A percentile compares a stretch with the other conserved stretches of the same genome.
Evolutionary conservation across 768 basidiomycete genomes (phyloP).

Genomic region (Panaeolus cyanescens): DNA sequence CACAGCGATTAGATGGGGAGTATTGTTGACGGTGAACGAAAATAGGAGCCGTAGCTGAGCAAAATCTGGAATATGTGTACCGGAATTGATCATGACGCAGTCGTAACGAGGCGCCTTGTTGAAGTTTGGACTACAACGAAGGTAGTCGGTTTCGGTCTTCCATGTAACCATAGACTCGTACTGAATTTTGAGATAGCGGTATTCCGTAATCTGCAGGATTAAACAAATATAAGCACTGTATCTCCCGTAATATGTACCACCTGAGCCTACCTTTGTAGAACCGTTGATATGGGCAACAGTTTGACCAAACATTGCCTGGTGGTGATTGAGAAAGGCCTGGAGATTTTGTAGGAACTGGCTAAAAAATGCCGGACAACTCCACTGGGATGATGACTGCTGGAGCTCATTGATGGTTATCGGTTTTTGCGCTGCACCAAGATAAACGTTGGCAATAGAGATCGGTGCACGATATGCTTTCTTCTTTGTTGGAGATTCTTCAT

Average conservation of each 20-base stretch:
- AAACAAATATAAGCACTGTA: background rate
- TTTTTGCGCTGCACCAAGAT: constrained; percentile 3
- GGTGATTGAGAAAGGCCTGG: background rate
- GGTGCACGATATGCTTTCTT: background rate
- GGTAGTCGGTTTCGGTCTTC: constrained; percentile 11
- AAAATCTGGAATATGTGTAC: background rate
- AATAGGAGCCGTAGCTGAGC: background rate
- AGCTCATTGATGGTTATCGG: background rate
- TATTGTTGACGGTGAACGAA: constrained; percentile 7
- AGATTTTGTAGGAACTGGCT: background rate
- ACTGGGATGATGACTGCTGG: background rate
- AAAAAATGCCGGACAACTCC: background rate
- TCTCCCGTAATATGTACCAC: background rate
- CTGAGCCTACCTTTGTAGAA: background rate
- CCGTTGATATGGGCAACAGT: background rate
- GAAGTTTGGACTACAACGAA: constrained; percentile 19
- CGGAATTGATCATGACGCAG: constrained; percentile 8
- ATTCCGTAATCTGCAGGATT: constrained; percentile 2
- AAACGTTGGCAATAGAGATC: background rate
- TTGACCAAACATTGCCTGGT: background rate
- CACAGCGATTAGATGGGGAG: constrained; percentile 15
- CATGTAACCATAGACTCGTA: constrained; percentile 5
- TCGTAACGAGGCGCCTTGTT: constrained; percentile 9
- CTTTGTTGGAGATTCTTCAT: background rate
- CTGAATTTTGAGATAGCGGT: background rate